Conservation (phyloP, 1,284 basidiomycete species). For the Heterobasidion occidentale region DNA sequence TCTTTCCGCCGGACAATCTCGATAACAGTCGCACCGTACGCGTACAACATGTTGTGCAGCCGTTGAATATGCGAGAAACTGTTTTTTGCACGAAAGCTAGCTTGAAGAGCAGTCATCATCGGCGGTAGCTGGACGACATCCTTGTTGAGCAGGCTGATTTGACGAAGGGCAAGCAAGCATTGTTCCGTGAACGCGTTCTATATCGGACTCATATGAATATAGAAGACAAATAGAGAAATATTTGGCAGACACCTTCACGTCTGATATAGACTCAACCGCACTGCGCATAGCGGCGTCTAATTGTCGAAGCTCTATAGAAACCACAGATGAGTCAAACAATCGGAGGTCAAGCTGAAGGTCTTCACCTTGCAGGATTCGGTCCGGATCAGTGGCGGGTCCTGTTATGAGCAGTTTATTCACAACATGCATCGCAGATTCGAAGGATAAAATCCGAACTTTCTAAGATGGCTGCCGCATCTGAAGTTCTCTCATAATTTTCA, state of each 20-base stretch:
- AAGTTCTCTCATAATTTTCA: constrained; percentile 49
- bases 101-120: constrained; percentile 55
- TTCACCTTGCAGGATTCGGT: neutral
- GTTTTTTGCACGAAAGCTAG: constrained; percentile 64
- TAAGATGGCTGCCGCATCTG: constrained; percentile 39
- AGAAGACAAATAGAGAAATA: constrained; percentile 18
- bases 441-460: constrained; percentile 37
- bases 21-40: constrained; percentile 87
- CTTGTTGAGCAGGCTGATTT: constrained; percentile 70
- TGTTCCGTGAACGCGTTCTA: constrained; percentile 76
- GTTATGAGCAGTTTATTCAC: neutral
- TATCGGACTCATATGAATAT: neutral
- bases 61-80: constrained; percentile 88
- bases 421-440: neutral
- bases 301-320: constrained; percentile 25
- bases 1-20: constrained; percentile 89
- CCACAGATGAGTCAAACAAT: neutral
- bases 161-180: constrained; percentile 56
- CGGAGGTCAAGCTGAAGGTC: neutral
- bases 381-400: neutral
- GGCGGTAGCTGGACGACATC: constrained; percentile 66
- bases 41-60: constrained; percentile 85
- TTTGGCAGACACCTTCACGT: constrained; percentile 35
- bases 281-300: constrained; percentile 51
- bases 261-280: constrained; percentile 50